Evolutionary conservation across 202 grass and related monocot genomes (phyloP).

Genomic region (Alloteropsis angusta): DNA sequence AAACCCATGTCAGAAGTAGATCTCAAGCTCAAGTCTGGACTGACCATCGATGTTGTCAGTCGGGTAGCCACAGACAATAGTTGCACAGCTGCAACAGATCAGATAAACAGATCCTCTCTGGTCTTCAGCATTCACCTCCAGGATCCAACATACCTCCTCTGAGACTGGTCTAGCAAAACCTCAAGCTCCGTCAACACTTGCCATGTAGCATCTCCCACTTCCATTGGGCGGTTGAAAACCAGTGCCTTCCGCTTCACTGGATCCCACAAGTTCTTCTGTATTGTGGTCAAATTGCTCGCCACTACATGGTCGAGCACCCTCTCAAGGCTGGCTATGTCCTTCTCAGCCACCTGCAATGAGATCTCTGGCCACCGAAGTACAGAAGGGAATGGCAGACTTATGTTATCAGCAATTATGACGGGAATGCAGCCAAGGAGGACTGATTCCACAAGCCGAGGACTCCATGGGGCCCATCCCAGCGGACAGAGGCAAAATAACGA

Average conservation of each 20-base stretch:
- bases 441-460: conserved; percentile 77
- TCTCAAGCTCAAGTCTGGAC: background rate
- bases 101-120: background rate
- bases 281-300: conserved; percentile 57
- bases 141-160: conserved; percentile 17
- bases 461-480: conserved; percentile 92
- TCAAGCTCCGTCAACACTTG: conserved; percentile 69
- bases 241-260: conserved; percentile 50
- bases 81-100: background rate
- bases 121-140: conserved; percentile 21
- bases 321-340: conserved; percentile 53
- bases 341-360: conserved; percentile 60
- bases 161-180: conserved; percentile 31
- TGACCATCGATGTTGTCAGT: background rate
- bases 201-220: conserved; percentile 84
- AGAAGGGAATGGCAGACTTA: conserved; percentile 62
- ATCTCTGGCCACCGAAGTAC: conserved; percentile 61
- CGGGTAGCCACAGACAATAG: background rate
- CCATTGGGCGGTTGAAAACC: conserved; percentile 48
- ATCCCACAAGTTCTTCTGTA: conserved; percentile 87
- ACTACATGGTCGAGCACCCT: conserved; percentile 60
- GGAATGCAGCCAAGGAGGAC: conserved; percentile 77
- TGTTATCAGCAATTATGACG: conserved; percentile 73
- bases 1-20: background rate
- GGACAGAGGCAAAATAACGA: conserved; percentile 85